phyloP scores from a whole-genome alignment of 192 early-diverging fungal genomes.

The Coemansia furcata region DNA sequence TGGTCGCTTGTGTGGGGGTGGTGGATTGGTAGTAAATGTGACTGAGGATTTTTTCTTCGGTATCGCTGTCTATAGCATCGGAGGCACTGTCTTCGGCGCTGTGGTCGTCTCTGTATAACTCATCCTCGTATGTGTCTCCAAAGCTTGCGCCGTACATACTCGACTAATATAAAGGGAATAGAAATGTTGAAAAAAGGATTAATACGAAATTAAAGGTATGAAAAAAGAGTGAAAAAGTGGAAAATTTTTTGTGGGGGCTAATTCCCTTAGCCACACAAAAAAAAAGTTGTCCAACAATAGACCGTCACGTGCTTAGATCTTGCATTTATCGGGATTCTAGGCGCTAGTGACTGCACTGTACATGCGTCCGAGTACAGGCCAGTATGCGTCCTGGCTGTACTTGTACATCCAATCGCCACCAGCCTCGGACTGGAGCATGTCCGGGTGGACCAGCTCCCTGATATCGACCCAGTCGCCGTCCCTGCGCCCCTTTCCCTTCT shows the following conservation, averaged over 20 bases:
- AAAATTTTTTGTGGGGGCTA: background rate
- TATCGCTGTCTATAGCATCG: constrained; percentile 43
- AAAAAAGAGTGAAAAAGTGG: background rate
- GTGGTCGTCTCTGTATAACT: background rate
- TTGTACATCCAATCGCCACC: constrained; percentile 70
- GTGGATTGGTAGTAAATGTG: constrained; percentile 42
- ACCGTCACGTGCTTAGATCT: background rate
- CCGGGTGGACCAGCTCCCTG: constrained; percentile 17
- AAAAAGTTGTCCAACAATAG: background rate
- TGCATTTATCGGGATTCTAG: background rate
- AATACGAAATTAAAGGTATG: background rate
- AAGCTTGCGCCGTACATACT: constrained; percentile 9
- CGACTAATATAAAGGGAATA: background rate
- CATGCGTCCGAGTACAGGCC: constrained; percentile 51
- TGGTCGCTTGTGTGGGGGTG: background rate
- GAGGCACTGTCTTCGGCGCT: constrained; percentile 15
- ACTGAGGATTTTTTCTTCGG: constrained; percentile 45
- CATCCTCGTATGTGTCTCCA: background rate
- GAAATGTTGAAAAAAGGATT: background rate
- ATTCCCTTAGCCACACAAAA: background rate
- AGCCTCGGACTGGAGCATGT: constrained; percentile 60
- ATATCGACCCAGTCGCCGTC: constrained; percentile 41
- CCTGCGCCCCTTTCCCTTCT: background rate
- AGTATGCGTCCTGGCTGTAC: constrained; percentile 66
- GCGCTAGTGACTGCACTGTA: background rate